Evolutionary conservation across 2,329 filamentous ascomycete genomes (phyloP), one percentile per base, ranked within the genome.

Genomic region (Fusarium solani-melongenae): DNA sequence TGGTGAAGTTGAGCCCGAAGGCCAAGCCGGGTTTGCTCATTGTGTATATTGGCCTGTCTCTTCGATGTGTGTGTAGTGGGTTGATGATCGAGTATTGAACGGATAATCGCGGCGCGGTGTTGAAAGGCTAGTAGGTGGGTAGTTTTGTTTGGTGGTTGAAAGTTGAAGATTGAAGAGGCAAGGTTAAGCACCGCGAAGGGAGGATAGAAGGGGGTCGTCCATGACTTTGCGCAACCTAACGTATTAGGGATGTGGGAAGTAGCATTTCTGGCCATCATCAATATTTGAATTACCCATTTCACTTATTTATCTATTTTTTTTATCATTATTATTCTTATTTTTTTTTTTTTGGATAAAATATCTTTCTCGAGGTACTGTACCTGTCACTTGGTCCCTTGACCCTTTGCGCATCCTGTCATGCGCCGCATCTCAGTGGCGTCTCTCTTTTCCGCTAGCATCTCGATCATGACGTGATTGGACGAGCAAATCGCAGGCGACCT

Each of bases 1-100:
- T 92, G 58, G 86, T 82, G 51, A 90, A 75, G 77, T 89, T 92
- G 41, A 93, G 85, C 59, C 91, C 91, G 74, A 87, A 87, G 41
- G 85, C 84, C 24, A 88, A 75, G 24, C 79, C 82, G n/a, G 85
- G 84, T 68, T 86, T 88, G 79, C 83, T 86, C 86, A 88, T 88
- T 79, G 67, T 41, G 36, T 27, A 14, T 62, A 14, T 62, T 59
- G 15, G 14, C 14, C 20, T 9, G 55, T 38, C 33, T 39, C 15
- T 57, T 6, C 36, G 22, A 9, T 60, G 17, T 17, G 56, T n/a
- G 27, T 15, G 22, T 20, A n/a, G 39, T 10, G 22, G 17, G 3
- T 36, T 15, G 39, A 15, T 24, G 1, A 24, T 39, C 20, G 20
- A 22, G 22, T n/a, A 41, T 17, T 14, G n/a, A 20, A 22, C 8